These are phyloP conservation scores for Yarrowia sp. DNA, from an alignment of 805 yeast species.

Conservation along the genomic window DNA sequence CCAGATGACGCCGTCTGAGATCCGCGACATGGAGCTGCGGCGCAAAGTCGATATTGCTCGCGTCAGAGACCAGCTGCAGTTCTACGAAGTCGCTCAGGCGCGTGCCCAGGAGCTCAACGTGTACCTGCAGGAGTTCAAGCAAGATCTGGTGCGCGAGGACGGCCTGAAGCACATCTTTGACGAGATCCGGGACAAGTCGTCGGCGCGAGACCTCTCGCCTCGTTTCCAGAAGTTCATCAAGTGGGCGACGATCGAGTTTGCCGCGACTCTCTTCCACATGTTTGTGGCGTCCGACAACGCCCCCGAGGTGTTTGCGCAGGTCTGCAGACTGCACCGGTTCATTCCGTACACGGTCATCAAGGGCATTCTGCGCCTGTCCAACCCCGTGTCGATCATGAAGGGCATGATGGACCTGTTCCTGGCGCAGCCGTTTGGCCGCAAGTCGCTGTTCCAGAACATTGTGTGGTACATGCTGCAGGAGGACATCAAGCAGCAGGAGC, in stretches of 20 bases:
- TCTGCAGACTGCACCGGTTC: slow-evolving; percentile 66
- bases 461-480: slow-evolving; percentile 72
- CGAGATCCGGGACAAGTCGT: slow-evolving; percentile 58
- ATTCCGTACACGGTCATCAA: slow-evolving; percentile 80
- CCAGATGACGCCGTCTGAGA: slow-evolving; percentile 45
- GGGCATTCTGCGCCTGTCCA: slow-evolving; percentile 75
- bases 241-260: slow-evolving; percentile 78
- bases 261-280: slow-evolving; percentile 78
- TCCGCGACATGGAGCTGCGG: slow-evolving; percentile 57
- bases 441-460: slow-evolving; percentile 68
- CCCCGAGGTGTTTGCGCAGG: slow-evolving; percentile 67
- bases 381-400: slow-evolving; percentile 81
- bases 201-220: slow-evolving; percentile 60
- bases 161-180: slow-evolving; percentile 62
- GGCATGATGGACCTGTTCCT: slow-evolving; percentile 76
- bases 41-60: slow-evolving; percentile 60
- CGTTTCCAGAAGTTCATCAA: slow-evolving; percentile 68
- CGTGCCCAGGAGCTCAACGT: slow-evolving; percentile 54
- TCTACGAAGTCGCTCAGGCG: slow-evolving; percentile 65
- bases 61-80: slow-evolving; percentile 61
- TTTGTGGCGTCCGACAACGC: slow-evolving; percentile 81
- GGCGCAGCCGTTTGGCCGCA: slow-evolving; percentile 70
- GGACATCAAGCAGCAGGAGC: slow-evolving; percentile 63
- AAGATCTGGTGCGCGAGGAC: slow-evolving; percentile 49
- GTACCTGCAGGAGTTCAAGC: slow-evolving; percentile 59